Evolutionary conservation across 331 rosid genomes (phyloP).

Genomic region (Saraca asoca): DNA sequence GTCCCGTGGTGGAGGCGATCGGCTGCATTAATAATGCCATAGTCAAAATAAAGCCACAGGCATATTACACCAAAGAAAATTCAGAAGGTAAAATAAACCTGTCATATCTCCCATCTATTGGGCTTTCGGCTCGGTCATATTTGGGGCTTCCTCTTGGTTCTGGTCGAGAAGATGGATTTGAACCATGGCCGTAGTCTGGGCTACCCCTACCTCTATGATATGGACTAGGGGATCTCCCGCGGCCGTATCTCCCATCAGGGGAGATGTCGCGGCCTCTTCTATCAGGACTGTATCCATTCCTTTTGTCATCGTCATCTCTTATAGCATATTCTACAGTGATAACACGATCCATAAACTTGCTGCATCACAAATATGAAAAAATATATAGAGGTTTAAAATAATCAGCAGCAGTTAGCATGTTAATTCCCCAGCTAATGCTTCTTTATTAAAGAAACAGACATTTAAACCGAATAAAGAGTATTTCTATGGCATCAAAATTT

Average conservation of each 20-base stretch:
- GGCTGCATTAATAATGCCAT: constrained; percentile 51
- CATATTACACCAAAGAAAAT: neutral
- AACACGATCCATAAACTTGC: constrained; percentile 82
- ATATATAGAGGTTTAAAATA: constrained; percentile 7
- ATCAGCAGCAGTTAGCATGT: neutral
- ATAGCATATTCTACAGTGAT: constrained; percentile 85
- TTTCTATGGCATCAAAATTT: neutral
- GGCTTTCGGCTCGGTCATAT: constrained; percentile 68
- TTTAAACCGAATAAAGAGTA: neutral
- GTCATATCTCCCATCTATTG: constrained; percentile 63
- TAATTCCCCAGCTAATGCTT: constrained; percentile 5
- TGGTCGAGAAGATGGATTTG: constrained; percentile 61
- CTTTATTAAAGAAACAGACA: neutral
- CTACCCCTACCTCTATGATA: constrained; percentile 73
- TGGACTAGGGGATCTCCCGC: constrained; percentile 77
- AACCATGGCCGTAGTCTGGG: constrained; percentile 77
- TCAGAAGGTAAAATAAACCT: constrained; percentile 43
- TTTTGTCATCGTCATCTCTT: constrained; percentile 74
- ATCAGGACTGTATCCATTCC: constrained; percentile 71
- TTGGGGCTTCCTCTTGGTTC: constrained; percentile 71
- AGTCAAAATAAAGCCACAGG: constrained; percentile 13
- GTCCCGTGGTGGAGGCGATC: constrained; percentile 60
- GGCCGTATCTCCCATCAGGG: constrained; percentile 71
- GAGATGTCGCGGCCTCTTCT: constrained; percentile 70
- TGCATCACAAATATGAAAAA: constrained; percentile 42